Evolutionary conservation across 73 alveolate genomes (phyloP), one percentile per base, ranked within the genome.

Genomic region (Halteria grandinella): DNA sequence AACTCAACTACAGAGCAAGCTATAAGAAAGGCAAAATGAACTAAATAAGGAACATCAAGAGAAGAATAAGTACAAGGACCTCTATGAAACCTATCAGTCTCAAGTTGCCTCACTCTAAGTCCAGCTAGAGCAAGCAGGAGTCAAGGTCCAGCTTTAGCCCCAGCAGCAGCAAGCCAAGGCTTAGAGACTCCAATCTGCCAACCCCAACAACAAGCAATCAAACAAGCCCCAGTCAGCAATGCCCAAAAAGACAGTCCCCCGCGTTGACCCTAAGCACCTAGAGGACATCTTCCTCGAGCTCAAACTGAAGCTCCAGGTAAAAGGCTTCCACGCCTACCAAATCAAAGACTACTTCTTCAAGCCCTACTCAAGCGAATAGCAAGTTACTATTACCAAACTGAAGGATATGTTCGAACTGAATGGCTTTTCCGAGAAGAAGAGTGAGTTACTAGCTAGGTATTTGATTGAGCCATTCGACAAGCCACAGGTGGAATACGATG

Each of bases 381-480:
- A 1, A 18, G 45, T 45, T 23, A 15, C 55, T 12, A 2, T 52
- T 25, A 25, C n/a, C 12, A n/a, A 70, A 27, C 27, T 70, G 6
- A 21, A 6, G 37, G 57, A 45, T 50, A 60, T 40, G 3, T 60
- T 60, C 43, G 77, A 49, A 32, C 55, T 71, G 15, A 70, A 47
- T 48, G 80, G 60, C 6, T 48, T 39, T 37, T 62, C 60, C 11
- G 73, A 39, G 34, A 77, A 63, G 63, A 60, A 27, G 50, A 50
- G 62, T 39, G 45, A 53, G 70, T 27, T 2, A 18, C 11, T 77
- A 24, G 71, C 79, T 49, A 40, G 89, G 27, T 77, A 77, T 44
- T 62, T 77, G 15, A 48, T 77, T 18, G 89, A 77, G 51, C 89
- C 89, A 14, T 41, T 62, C 25, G 53, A 63, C n/a, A 66, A 50